Conservation (phyloP, 495 filamentous ascomycete genomes). For the Tuber indicum region DNA sequence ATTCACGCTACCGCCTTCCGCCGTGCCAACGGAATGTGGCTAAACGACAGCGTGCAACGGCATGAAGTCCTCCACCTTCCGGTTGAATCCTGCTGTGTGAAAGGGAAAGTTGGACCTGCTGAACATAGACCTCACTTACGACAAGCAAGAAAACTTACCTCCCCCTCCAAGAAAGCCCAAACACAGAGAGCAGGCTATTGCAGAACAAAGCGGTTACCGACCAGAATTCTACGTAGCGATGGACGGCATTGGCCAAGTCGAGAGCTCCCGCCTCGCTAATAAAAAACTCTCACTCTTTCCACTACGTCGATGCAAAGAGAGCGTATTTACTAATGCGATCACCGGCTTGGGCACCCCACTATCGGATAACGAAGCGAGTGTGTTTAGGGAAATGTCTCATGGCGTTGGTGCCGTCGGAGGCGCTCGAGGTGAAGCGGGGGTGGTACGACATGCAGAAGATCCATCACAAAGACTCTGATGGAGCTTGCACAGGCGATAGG, state of each 20-base stretch:
- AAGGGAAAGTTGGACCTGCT: conserved; percentile 53
- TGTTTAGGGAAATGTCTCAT: conserved; percentile 36
- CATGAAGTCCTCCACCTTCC: conserved; percentile 75
- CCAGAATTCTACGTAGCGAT: conserved; percentile 33
- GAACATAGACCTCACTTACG: conserved; percentile 43
- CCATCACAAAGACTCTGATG: conserved; percentile 40
- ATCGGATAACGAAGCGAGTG: conserved; percentile 38
- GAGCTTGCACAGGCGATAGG: conserved; percentile 39
- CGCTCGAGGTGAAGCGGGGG: conserved; percentile 40
- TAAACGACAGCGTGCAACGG: conserved; percentile 77
- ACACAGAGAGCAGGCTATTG: conserved; percentile 10
- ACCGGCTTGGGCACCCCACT: conserved; percentile 41
- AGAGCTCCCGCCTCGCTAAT: conserved; percentile 78
- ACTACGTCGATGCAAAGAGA: conserved; percentile 72
- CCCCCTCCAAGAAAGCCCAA: conserved; percentile 44
- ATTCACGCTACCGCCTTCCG: conserved; percentile 71
- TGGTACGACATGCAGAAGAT: conserved; percentile 39
- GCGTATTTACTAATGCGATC: conserved; percentile 54
- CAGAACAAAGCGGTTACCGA: conserved; percentile 22
- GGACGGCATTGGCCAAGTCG: conserved; percentile 56
- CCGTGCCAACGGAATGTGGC: conserved; percentile 90
- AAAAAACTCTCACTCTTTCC: conserved; percentile 85
- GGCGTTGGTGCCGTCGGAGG: conserved; percentile 52
- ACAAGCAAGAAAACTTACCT: conserved; percentile 45
- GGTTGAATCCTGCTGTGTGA: conserved; percentile 80